Conservation (phyloP, 2,329 filamentous ascomycete species). For the Alternaria brassicae region DNA sequence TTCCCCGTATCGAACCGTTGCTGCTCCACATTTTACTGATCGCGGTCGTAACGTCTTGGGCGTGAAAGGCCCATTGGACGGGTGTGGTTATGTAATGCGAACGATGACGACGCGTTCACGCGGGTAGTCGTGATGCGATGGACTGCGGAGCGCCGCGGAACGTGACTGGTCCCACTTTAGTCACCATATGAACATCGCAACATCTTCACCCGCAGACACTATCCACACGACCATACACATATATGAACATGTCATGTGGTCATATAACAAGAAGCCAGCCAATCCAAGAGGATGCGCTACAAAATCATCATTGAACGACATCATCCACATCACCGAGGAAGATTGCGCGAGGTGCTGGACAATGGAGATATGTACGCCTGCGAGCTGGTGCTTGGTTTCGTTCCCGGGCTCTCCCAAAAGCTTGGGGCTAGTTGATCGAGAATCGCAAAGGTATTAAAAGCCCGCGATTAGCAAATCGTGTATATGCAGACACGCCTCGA, state of each 20-base stretch:
- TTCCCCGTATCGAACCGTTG: constrained; percentile 19
- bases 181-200: background rate
- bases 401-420: too few species aligned
- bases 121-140: background rate
- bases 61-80: background rate
- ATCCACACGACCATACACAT: background rate
- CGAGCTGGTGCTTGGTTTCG: too few species aligned
- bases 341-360: too few species aligned
- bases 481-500: too few species aligned
- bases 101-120: background rate
- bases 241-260: background rate
- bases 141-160: background rate
- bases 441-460: too few species aligned
- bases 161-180: background rate
- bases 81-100: constrained; percentile 13
- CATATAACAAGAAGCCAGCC: background rate
- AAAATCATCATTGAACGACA: too few species aligned
- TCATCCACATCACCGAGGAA: too few species aligned
- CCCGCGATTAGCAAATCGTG: too few species aligned
- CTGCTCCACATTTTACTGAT: constrained; percentile 21
- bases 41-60: constrained; percentile 8
- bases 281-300: too few species aligned
- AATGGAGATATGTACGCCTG: too few species aligned
- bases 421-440: too few species aligned
- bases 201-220: background rate